Evolutionary conservation across 164 flowering plant genomes (phyloP).

Genomic region (Platanus orientalis): DNA sequence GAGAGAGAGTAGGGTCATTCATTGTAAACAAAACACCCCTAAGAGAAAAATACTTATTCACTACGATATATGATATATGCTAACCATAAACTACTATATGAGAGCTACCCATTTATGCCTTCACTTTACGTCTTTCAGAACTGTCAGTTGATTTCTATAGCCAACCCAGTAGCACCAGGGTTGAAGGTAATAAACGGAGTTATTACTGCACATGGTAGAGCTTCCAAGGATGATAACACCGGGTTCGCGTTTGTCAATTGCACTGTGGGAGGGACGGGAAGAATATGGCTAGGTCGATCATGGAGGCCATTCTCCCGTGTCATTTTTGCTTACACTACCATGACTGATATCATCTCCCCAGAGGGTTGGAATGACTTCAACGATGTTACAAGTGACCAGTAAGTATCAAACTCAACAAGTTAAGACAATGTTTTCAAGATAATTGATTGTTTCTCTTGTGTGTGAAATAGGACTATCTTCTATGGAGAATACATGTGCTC

Average conservation of each 20-base stretch:
- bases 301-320: slow-evolving; percentile 91
- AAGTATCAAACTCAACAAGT: slow-evolving; percentile 11
- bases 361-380: slow-evolving; percentile 96
- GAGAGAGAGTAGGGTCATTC: too few relatives aligned
- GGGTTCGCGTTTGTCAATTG: slow-evolving; percentile 78
- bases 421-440: background rate
- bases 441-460: background rate
- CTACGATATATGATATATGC: too few relatives aligned
- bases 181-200: slow-evolving; percentile 58
- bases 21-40: too few relatives aligned
- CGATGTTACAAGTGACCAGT: slow-evolving; percentile 80
- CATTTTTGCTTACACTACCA: slow-evolving; percentile 52
- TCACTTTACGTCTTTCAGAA: slow-evolving; percentile 25
- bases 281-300: slow-evolving; percentile 91
- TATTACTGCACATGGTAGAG: slow-evolving; percentile 75
- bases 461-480: slow-evolving; percentile 57
- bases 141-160: slow-evolving; percentile 69
- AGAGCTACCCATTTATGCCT: background rate
- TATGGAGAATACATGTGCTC: slow-evolving; percentile 84
- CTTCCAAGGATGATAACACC: slow-evolving; percentile 63
- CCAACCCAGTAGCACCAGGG: slow-evolving; percentile 60
- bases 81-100: too few relatives aligned
- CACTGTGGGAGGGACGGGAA: slow-evolving; percentile 75
- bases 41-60: too few relatives aligned
- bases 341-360: slow-evolving; percentile 82